Evolutionary conservation across 2,329 filamentous ascomycete species (phyloP).

Genomic region (Cordyceps javanica): DNA sequence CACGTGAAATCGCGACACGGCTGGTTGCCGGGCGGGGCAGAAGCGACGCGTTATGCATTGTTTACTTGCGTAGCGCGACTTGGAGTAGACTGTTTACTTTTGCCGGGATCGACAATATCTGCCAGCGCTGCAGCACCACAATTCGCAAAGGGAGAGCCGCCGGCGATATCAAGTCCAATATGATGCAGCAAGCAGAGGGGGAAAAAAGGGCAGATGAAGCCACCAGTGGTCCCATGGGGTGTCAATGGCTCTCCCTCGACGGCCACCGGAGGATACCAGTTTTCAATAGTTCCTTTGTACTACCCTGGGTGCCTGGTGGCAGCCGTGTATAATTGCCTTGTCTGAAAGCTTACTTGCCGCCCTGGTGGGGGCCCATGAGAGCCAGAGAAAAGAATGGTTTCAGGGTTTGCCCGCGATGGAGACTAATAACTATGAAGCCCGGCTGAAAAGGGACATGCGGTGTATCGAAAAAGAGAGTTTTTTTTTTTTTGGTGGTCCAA

Average conservation of each 20-base stretch:
- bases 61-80: conserved; percentile 12
- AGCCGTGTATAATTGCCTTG: not conserved
- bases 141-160: conserved; percentile 1
- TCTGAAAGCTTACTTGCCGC: conserved; percentile 3
- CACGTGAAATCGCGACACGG: conserved; percentile 5
- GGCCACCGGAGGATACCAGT: not conserved
- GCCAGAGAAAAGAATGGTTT: not conserved
- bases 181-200: not conserved
- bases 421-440: not conserved
- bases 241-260: conserved; percentile 6
- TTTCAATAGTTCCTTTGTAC: conserved; percentile 4
- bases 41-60: conserved; percentile 5
- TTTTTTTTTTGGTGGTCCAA: too few relatives aligned
- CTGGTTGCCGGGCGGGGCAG: conserved; percentile 7
- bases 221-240: not conserved
- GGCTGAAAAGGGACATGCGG: conserved; percentile 7
- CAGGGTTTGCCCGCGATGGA: conserved; percentile 8
- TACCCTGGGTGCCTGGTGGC: not conserved
- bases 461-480: not conserved
- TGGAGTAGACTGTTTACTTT: conserved; percentile 4
- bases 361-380: conserved; percentile 8
- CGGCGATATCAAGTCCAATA: not conserved
- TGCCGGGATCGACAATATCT: not conserved
- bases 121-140: not conserved
- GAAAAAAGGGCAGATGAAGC: conserved; percentile 2